These are phyloP conservation scores for Capniomyces stellatus DNA, from an alignment of 371 early-diverging fungal genomes.

Conservation along the genomic window DNA sequence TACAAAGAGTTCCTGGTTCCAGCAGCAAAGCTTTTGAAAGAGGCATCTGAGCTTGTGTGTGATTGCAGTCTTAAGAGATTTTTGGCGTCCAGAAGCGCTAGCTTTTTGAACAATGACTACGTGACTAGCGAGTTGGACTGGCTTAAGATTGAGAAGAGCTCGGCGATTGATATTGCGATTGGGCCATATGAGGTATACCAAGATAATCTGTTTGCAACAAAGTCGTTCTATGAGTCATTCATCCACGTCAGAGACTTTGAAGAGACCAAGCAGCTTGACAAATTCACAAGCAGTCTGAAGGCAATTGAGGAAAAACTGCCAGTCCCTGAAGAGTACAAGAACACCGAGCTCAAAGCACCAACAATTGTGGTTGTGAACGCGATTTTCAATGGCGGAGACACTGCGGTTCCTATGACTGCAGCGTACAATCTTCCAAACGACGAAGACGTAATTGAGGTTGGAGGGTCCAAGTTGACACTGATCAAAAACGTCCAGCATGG, in stretches of 20 bases:
- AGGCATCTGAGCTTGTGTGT: constrained; percentile 40
- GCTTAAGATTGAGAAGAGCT: constrained; percentile 41
- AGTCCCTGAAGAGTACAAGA: constrained; percentile 49
- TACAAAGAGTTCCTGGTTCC: constrained; percentile 43
- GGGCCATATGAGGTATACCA: constrained; percentile 71
- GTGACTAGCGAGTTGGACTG: constrained; percentile 50
- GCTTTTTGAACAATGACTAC: constrained; percentile 46
- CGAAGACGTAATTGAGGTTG: constrained; percentile 51
- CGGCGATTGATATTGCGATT: constrained; percentile 40
- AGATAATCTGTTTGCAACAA: constrained; percentile 43
- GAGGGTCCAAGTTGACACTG: constrained; percentile 55
- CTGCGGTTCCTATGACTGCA: constrained; percentile 51
- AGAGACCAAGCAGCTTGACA: constrained; percentile 37
- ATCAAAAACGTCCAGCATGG: constrained; percentile 69
- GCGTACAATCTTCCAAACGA: constrained; percentile 76
- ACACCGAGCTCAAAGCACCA: constrained; percentile 42
- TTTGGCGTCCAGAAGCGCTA: constrained; percentile 34
- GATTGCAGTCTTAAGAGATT: constrained; percentile 36
- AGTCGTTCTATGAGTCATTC: constrained; percentile 53
- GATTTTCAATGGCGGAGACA: constrained; percentile 53
- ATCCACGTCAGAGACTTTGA: constrained; percentile 54
- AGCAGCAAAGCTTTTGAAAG: constrained; percentile 32
- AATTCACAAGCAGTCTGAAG: constrained; percentile 45
- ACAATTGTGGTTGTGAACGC: constrained; percentile 69
- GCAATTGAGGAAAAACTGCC: constrained; percentile 53